These are phyloP conservation scores for Iris pallida DNA, from an alignment of 116 monocot species.

Conservation along the genomic window DNA sequence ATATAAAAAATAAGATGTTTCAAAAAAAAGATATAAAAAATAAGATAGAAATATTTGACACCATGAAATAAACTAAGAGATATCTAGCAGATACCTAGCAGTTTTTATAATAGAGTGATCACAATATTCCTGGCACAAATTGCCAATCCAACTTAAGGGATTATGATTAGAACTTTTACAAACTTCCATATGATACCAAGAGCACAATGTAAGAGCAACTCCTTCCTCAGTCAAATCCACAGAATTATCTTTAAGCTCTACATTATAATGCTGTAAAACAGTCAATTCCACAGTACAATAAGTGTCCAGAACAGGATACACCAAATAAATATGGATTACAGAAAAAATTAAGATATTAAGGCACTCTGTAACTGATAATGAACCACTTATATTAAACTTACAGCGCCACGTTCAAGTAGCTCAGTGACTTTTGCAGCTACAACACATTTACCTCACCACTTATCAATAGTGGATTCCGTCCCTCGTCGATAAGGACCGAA, in stretches of 20 bases:
- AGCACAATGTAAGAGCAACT: slow-evolving; percentile 71
- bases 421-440: slow-evolving; percentile 93
- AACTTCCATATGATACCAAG: no score
- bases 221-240: slow-evolving; percentile 94
- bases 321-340: no score
- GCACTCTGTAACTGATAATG: not conserved
- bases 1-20: no score
- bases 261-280: slow-evolving; percentile 81
- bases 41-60: no score
- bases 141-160: no score
- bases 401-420: slow-evolving; percentile 66
- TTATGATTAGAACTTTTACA: no score
- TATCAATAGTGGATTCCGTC: slow-evolving; percentile 95
- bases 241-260: slow-evolving; percentile 87
- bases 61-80: no score
- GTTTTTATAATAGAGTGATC: no score
- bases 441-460: slow-evolving; percentile 81
- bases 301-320: not conserved
- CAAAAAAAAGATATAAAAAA: no score
- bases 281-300: slow-evolving; percentile 8
- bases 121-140: no score
- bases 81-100: no score
- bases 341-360: not conserved
- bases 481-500: slow-evolving; percentile 98
- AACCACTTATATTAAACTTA: slow-evolving; percentile 29